Percentiles rank a stretch among this genome's conserved stretches.
These are phyloP conservation scores for Saccharomyces hybrid DNA, from an alignment of 1,139 yeast species.

Conservation along the genomic window DNA sequence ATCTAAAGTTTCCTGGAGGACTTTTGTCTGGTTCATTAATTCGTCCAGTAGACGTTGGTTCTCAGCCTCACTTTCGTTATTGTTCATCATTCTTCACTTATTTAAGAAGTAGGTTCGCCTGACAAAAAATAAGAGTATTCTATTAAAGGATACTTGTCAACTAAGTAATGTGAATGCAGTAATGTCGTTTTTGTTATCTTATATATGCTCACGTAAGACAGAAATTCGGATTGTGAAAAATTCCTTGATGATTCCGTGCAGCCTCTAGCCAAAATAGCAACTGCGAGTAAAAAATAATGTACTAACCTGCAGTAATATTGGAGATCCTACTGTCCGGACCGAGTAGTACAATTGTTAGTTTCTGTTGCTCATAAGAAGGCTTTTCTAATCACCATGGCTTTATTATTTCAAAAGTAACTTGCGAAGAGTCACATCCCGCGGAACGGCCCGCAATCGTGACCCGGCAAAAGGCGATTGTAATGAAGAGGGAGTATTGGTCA, in stretches of 20 bases:
- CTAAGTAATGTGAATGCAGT: background rate
- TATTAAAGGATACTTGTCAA: background rate
- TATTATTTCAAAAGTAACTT: background rate
- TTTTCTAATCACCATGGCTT: background rate
- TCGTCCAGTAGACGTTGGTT: constrained; percentile 16
- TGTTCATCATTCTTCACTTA: background rate
- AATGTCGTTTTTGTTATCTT: background rate
- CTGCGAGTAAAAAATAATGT: background rate
- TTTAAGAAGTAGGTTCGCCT: background rate
- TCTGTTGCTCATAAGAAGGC: background rate
- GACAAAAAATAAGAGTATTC: background rate
- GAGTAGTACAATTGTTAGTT: background rate
- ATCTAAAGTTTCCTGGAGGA: background rate
- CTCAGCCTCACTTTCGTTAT: constrained; percentile 7
- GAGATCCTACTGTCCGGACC: background rate
- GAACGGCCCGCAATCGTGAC: background rate
- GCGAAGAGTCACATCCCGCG: constrained; percentile 1
- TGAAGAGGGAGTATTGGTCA: background rate
- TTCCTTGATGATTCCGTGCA: background rate
- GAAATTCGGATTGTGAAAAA: background rate
- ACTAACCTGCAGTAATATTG: background rate
- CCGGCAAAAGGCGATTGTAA: background rate
- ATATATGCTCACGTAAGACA: background rate
- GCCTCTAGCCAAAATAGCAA: background rate
- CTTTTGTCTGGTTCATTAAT: constrained; percentile 8